Evolutionary conservation across 139 green algal species (phyloP), one percentile per base, ranked within the genome.

Genomic region (Chlamydomonas applanata): DNA sequence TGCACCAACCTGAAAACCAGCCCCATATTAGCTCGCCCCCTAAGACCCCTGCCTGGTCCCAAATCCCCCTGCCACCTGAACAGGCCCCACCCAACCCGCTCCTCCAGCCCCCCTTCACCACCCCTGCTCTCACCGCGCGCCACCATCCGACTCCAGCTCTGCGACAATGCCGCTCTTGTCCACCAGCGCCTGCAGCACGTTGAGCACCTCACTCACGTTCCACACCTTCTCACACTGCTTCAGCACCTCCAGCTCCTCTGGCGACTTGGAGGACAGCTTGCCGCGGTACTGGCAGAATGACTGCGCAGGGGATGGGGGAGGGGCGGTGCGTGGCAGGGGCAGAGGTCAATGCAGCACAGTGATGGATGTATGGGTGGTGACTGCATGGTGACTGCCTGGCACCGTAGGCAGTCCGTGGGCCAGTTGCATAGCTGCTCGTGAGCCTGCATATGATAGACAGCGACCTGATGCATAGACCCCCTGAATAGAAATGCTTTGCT

Each of bases 121-220:
- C 11, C 44, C 29, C 79, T 35, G 36, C 61, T 27, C 74, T 53
- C 59, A 80, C 78, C 72, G 82, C n/a, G 71, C 78, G 24, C 85
- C 86, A 4, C 83, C 81, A 49, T 94, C 89, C 0, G 75, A 66
- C 45, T 91, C 68, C 27, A 97, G 81, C 78, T 93, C 88, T 1
- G 63, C 71, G 1, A 91, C 75, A 46, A 97, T 91, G 59, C 83
- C 83, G 13, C 82, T 92, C 81, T 95, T 95, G 85, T 96, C 91
- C 0, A 94, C 85, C 53, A 98, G 86, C 13, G 91, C 91, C 69
- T 97, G 87, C 56, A 98, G 86, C 64, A 93, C 93, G 81, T 95
- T 94, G 40, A 96, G 75, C 66, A 97, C 93, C 59, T 88, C 85
- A 16, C 90, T 49, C 22, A 89, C 81, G 81, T 91, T 88, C 94